These are phyloP conservation scores for Tremellales sp. DNA, from an alignment of 1,284 basidiomycete genomes.

Conservation along the genomic window DNA sequence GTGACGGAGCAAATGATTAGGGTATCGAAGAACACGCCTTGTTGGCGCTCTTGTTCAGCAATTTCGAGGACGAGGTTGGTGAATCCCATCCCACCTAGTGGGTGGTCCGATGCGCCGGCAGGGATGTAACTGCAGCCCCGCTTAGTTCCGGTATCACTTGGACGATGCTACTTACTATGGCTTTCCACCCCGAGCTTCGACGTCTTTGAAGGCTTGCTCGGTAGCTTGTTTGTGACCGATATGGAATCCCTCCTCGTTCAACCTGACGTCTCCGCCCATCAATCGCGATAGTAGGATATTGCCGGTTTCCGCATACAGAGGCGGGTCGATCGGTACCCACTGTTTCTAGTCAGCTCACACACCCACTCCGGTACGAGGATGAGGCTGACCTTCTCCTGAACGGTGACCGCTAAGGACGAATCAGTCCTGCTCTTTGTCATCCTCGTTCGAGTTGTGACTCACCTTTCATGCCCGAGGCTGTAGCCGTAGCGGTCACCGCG, in stretches of 20 bases:
- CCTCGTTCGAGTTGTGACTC: neutral
- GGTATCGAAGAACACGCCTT: constrained; percentile 36
- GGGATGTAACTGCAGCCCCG: constrained; percentile 22
- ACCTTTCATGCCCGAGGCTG: constrained; percentile 26
- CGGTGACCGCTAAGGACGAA: constrained; percentile 23
- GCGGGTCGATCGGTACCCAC: constrained; percentile 39
- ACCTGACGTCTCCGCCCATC: constrained; percentile 37
- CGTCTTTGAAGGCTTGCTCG: constrained; percentile 25
- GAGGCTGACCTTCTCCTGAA: constrained; percentile 38
- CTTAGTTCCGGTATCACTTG: neutral
- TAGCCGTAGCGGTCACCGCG: constrained; percentile 30
- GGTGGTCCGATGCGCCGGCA: constrained; percentile 35
- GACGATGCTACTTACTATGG: constrained; percentile 22
- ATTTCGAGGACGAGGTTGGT: constrained; percentile 30
- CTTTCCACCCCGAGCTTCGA: constrained; percentile 29
- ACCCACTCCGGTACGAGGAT: neutral
- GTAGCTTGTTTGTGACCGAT: constrained; percentile 35
- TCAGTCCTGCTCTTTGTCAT: neutral
- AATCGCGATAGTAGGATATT: constrained; percentile 36
- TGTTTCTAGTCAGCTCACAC: neutral
- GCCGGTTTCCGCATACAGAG: constrained; percentile 30
- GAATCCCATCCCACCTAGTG: constrained; percentile 32
- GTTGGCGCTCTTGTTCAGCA: constrained; percentile 26
- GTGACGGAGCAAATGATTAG: constrained; percentile 36
- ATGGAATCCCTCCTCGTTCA: constrained; percentile 29